Evolutionary conservation across 2,329 filamentous ascomycete genomes (phyloP), one percentile per base, ranked within the genome.

Genomic region (Fusarium zealandicum): DNA sequence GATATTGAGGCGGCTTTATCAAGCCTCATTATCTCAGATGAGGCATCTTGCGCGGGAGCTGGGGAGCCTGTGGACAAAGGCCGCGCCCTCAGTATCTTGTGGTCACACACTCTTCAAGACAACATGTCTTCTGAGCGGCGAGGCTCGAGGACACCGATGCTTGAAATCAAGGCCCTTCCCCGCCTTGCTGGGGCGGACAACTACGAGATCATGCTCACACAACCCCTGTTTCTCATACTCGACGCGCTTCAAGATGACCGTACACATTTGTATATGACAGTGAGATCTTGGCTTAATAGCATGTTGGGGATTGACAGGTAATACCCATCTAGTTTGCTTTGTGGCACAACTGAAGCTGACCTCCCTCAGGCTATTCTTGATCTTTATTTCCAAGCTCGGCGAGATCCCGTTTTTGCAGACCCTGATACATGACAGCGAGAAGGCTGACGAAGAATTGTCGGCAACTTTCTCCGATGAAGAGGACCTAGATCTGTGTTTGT

Each of bases 1-100:
- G 85, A 92, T 38, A 87, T 96, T 5, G 93, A 96, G 72, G 91
- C 90, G 18, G 85, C 90, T 0, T 84, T 96, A 33, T 83, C 86
- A 18, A 81, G 83, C 20, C 75, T 93, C 3, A 87, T 96, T 73
- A 80, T 90, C 14, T 78, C 72, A 67, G 35, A 82, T 77, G 16
- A 78, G 75, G 42, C 49, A 5, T 33, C 46, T 12, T 35, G 25
- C 4, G 20, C 49, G 6, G 36, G 50, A 10, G 39, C 32, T 7
- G 18, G 46, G 52, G 76, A 79, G 18, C 69, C 78, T 51, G 81
- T 83, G 5, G 87, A 92, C 54, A 77, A 83, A 47, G 88, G 86
- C 1, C 82, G 88, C 41, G 86, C 84, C 11, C 93, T 96, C 70
- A 80, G 83, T 33, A 83, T 92, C 4, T 75, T 96, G 4, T 96